phyloP scores from a whole-genome alignment of 768 basidiomycete genomes.

The Mycena galericulata region DNA sequence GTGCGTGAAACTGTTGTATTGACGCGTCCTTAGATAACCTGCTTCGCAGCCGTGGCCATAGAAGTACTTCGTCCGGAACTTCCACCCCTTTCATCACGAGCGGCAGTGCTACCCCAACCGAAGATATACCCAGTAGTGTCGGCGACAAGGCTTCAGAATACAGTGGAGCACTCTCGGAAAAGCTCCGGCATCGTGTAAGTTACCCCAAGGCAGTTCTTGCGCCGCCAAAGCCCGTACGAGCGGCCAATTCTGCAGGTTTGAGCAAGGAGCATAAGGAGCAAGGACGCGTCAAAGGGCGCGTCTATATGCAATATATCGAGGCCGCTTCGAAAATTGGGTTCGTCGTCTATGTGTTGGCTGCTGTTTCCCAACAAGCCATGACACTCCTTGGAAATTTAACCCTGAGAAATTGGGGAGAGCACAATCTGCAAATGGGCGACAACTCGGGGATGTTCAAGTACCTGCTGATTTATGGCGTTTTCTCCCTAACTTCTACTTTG shows the following conservation, averaged over 20 bases:
- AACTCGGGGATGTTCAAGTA: constrained; percentile 71
- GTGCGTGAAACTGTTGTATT: constrained; percentile 54
- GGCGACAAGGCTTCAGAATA: constrained; percentile 42
- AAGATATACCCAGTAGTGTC: constrained; percentile 38
- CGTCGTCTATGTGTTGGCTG: constrained; percentile 67
- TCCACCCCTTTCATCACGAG: constrained; percentile 62
- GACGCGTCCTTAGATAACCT: neutral
- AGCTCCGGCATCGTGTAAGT: constrained; percentile 67
- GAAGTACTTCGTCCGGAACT: constrained; percentile 59
- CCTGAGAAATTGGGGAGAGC: constrained; percentile 86
- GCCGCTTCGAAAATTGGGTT: constrained; percentile 85
- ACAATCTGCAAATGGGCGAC: constrained; percentile 69
- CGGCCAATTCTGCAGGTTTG: constrained; percentile 57
- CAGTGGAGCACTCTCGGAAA: constrained; percentile 60
- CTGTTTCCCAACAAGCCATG: constrained; percentile 66
- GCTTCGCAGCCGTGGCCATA: constrained; percentile 53
- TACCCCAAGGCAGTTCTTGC: constrained; percentile 68
- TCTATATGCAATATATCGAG: constrained; percentile 83
- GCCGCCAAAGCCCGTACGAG: constrained; percentile 51
- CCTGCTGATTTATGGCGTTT: constrained; percentile 74
- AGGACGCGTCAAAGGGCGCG: constrained; percentile 81
- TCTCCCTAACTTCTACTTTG: constrained; percentile 69
- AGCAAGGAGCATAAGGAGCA: constrained; percentile 82
- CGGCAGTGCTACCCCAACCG: constrained; percentile 50
- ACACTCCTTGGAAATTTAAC: constrained; percentile 73